Evolutionary conservation across 1,139 yeast genomes (phyloP).

Genomic region (Suhomyces kunorum): DNA sequence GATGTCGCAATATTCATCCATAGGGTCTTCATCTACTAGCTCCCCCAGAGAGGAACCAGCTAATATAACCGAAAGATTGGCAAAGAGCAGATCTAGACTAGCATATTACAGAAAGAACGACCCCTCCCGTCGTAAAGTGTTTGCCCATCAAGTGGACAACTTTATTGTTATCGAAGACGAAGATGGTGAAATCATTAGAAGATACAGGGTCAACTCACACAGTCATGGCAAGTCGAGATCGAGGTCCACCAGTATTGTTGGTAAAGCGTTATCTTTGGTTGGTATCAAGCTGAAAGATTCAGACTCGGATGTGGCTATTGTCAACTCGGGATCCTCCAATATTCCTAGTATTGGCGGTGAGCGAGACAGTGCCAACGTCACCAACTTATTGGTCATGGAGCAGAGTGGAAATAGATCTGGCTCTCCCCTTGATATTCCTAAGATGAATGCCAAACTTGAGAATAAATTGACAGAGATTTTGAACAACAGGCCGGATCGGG

Average conservation of each 20-base stretch:
- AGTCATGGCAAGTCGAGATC: conserved; percentile 18
- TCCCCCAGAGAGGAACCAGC: background rate
- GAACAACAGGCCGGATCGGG: conserved; percentile 2
- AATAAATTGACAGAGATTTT: conserved; percentile 29
- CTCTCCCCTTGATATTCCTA: conserved; percentile 21
- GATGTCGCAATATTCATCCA: conserved; percentile 35
- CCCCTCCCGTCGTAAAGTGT: conserved; percentile 38
- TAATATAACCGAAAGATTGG: conserved; percentile 11
- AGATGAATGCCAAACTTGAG: conserved; percentile 29
- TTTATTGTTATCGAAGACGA: conserved; percentile 81
- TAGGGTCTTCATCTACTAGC: conserved; percentile 14
- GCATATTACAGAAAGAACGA: conserved; percentile 35
- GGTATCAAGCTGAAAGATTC: conserved; percentile 40
- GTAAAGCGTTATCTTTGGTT: conserved; percentile 51
- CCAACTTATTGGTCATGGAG: conserved; percentile 18
- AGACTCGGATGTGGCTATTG: background rate
- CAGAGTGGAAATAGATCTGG: conserved; percentile 26
- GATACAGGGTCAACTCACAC: conserved; percentile 72
- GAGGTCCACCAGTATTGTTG: conserved; percentile 39
- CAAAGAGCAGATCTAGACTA: conserved; percentile 21
- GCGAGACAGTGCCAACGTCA: background rate
- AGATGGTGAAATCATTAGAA: conserved; percentile 86
- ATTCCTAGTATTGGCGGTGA: conserved; percentile 5
- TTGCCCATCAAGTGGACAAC: conserved; percentile 59
- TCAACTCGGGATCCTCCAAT: background rate